Conservation (phyloP, 257 asterid species). For the Gentiana straminea region DNA sequence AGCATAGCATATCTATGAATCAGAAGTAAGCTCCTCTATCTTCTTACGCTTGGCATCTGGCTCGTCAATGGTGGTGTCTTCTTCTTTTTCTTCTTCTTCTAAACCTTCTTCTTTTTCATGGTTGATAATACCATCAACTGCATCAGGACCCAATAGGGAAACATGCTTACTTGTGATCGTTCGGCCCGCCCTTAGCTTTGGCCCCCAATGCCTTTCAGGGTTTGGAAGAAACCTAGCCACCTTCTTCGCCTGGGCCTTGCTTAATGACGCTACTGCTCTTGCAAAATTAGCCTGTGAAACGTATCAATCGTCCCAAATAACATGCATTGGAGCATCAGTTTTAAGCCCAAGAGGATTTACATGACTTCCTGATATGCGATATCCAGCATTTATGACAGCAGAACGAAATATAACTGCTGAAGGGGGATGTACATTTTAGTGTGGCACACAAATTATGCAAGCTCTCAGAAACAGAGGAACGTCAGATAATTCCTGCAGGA, state of each 20-base stretch:
- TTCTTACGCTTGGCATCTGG: constrained; percentile 63
- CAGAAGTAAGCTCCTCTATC: constrained; percentile 42
- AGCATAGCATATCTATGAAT: constrained; percentile 21
- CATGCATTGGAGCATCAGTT: constrained; percentile 98
- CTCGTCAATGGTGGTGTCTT: too few species aligned
- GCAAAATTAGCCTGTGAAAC: constrained; percentile 69
- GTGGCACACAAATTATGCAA: constrained; percentile 90
- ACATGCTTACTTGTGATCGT: constrained; percentile 70
- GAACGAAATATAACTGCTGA: constrained; percentile 92
- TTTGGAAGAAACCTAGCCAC: constrained; percentile 89
- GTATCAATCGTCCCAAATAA: constrained; percentile 56
- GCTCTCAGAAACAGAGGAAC: constrained; percentile 92
- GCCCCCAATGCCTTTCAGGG: constrained; percentile 99
- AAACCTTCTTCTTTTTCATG: constrained; percentile 24
- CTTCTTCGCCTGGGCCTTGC: constrained; percentile 95
- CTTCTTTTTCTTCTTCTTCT: constrained; percentile 33
- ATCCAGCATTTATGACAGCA: constrained; percentile 93
- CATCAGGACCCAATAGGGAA: constrained; percentile 75
- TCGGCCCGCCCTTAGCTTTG: constrained; percentile 98
- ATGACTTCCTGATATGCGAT: constrained; percentile 90
- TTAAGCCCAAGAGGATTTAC: constrained; percentile 82
- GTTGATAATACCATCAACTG: constrained; percentile 31
- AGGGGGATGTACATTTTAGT: constrained; percentile 91
- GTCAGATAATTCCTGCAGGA: constrained; percentile 76
- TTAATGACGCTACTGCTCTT: constrained; percentile 80